Evolutionary conservation across 805 yeast species (phyloP), one percentile per base, ranked within the genome.

Genomic region (Komagataella populi): DNA sequence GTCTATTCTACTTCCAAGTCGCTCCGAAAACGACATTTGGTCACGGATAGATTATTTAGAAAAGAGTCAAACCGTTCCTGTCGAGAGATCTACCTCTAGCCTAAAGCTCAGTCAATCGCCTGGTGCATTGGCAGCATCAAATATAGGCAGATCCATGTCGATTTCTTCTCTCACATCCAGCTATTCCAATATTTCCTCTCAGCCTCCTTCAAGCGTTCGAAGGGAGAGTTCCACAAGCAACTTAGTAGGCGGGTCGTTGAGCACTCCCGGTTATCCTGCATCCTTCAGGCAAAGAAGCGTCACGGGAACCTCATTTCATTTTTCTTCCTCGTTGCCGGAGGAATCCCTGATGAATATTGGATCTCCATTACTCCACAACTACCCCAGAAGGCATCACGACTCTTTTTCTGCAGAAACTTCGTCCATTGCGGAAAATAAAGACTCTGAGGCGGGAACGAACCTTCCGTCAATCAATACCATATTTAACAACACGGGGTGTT

Each of bases 81-180:
- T 20, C n/a, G 39, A 30, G 39, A 30, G 39, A 8, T 30, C 39
- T 8, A 8, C 39, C 39, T 30, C 39, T 10, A 30, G 39, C 39
- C 8, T 30, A 12, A 30, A 30, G 12, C 39, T 30, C 14, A 30
- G 39, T 8, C 39, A 30, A 30, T 30, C 39, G 39, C 68, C 66
- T 91, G 97, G 62, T 83, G 82, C 2, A 82, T 81, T 1, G 98
- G 98, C 45, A 91, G 68, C 0, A 97, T 89, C 58, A 93, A 69
- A 8, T 30, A 30, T 30, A 30, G 39, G 39, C 39, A 30, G 39
- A 30, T 30, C 39, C 39, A 30, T 30, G 39, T 30, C 39, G 39
- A 30, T 30, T 30, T 30, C 39, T 14, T 30, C 39, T 12, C 39
- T 30, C 14, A 30, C 39, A 10, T 30, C 39, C 39, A 30, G 39